phyloP scores from a whole-genome alignment of 306 rosid species.

The Quercus cerris region DNA sequence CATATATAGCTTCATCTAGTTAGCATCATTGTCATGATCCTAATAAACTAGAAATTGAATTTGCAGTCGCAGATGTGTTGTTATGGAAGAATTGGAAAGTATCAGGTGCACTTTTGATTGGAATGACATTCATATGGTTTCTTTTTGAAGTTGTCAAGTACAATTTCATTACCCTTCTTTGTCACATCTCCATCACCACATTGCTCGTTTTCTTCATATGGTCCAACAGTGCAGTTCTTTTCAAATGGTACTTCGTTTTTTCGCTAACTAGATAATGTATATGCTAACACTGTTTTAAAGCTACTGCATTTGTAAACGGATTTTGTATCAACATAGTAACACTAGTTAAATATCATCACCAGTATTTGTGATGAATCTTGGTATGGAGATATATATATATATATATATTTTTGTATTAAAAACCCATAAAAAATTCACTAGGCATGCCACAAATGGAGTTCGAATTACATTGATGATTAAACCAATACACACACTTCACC shows the following conservation, averaged over 20 bases:
- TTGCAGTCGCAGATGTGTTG: slow-evolving; percentile 70
- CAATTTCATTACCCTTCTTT: slow-evolving; percentile 61
- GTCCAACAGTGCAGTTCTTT: slow-evolving; percentile 43
- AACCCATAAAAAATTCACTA: too few species aligned
- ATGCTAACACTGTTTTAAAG: too few species aligned
- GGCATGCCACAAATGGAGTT: too few species aligned
- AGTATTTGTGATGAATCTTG: too few species aligned
- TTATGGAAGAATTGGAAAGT: slow-evolving; percentile 54
- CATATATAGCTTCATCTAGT: not conserved
- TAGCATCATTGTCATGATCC: not conserved
- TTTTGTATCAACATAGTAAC: too few species aligned
- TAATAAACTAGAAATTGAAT: slow-evolving; percentile 10
- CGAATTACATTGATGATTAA: too few species aligned
- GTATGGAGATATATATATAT: too few species aligned
- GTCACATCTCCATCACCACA: slow-evolving; percentile 61
- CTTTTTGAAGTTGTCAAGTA: slow-evolving; percentile 72
- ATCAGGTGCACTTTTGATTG: slow-evolving; percentile 57
- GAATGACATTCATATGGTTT: slow-evolving; percentile 67
- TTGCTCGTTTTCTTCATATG: slow-evolving; percentile 70
- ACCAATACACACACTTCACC: too few species aligned
- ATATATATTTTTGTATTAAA: too few species aligned
- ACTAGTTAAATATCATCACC: too few species aligned
- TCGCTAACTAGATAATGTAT: not conserved
- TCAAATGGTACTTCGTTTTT: slow-evolving; percentile 43
- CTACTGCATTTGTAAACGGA: not conserved